Percentiles rank a stretch among this genome's conserved stretches.
These are phyloP conservation scores for Calonectria ilicicola DNA, from an alignment of 2,329 filamentous ascomycete species.

Conservation along the genomic window DNA sequence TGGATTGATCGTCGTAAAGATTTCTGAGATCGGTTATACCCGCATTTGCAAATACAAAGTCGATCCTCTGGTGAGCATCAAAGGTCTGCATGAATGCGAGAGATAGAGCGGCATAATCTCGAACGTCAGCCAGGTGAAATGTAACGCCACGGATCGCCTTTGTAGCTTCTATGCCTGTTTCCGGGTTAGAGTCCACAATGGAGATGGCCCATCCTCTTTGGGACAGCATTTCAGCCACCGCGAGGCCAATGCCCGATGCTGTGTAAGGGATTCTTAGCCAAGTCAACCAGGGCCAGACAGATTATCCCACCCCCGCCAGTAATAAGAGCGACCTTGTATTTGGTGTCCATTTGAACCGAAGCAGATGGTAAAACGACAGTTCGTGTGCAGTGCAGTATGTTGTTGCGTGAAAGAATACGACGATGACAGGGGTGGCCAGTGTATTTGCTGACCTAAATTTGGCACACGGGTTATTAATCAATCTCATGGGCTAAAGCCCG, in stretches of 20 bases:
- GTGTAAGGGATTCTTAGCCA: too few relatives aligned
- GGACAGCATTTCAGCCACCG: background rate
- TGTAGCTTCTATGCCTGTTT: background rate
- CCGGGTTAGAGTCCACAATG: background rate
- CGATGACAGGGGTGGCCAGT: too few relatives aligned
- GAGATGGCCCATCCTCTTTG: background rate
- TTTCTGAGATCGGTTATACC: background rate
- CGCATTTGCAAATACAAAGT: background rate
- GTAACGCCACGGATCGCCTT: background rate
- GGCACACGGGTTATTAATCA: too few relatives aligned
- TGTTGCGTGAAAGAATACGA: too few relatives aligned
- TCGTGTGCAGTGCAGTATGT: too few relatives aligned
- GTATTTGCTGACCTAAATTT: too few relatives aligned
- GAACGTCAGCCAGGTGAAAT: background rate
- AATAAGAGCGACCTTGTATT: background rate
- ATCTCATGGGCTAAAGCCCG: too few relatives aligned
- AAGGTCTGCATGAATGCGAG: background rate
- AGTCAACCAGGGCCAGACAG: background rate
- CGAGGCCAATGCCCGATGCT: background rate
- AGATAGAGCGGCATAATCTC: background rate
- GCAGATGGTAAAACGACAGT: too few relatives aligned
- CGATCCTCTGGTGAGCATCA: background rate
- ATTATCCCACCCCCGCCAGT: background rate
- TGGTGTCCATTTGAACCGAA: background rate
- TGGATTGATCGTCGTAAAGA: background rate